Evolutionary conservation across 2,329 filamentous ascomycete species (phyloP), one percentile per base, ranked within the genome.

Genomic region (Corynespora cassiicola): DNA sequence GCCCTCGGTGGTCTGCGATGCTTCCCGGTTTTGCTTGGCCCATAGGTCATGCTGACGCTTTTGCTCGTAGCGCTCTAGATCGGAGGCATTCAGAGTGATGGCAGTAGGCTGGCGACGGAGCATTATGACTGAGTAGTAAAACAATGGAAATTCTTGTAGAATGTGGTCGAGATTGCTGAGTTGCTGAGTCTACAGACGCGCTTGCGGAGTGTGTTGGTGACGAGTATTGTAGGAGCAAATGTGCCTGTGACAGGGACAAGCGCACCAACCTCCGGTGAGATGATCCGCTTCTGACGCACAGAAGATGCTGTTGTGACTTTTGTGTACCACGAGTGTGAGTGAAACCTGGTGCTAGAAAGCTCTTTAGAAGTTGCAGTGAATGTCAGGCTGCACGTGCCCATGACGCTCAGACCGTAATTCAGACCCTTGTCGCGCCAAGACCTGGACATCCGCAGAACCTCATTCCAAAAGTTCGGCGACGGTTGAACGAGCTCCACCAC

Each of bases 61-160:
- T 63, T 85, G 83, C 59, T 89, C 85, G 69, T 87, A 88, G 36
- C 79, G 74, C 24, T 84, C 82, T 24, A 89, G 76, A 65, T 90
- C 86, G 59, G 87, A 83, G 31, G 81, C 75, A 2, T 85, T 88
- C 49, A 89, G 78, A 37, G 78, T 74, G 47, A 90, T 80, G 10
- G 80, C 79, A 30, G 86, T 90, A 8, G 86, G 78, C 11, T 81
- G 78, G 29, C 86, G 81, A 54, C 84, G 82, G 52, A 87, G 81
- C 83, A 87, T 85, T 6, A 22, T 68, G 44, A 23, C 21, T 15
- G 28, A 29, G 11, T 17, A 15, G 14, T 9, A 15, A 9, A 15
- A 18, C 8, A n/a, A 24, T n/a, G 8, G 22, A n/a, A n/a, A n/a
- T n/a, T n/a, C n/a, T n/a, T n/a, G n/a, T n/a, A n/a, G n/a, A n/a